Conservation (phyloP, 345 rosid species). For the Odontarrhena argentea region DNA sequence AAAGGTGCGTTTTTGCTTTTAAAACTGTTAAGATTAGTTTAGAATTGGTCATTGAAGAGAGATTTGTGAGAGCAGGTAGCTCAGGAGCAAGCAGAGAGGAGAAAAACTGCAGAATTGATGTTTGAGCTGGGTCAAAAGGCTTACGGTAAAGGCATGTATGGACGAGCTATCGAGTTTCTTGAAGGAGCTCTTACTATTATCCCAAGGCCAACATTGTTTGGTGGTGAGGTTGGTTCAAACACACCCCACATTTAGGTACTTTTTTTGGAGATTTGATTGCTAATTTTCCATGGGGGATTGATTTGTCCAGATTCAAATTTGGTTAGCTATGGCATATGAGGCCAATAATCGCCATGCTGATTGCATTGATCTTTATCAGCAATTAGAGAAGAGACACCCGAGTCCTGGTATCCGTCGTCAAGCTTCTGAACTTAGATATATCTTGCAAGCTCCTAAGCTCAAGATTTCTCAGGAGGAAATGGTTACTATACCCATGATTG, state of each 20-base stretch:
- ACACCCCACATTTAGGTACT: slow-evolving; percentile 22
- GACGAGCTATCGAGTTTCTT: slow-evolving; percentile 83
- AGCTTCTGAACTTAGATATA: slow-evolving; percentile 89
- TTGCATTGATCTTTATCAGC: slow-evolving; percentile 85
- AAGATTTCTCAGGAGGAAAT: slow-evolving; percentile 91
- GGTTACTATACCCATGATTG: slow-evolving; percentile 81
- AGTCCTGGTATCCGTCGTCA: slow-evolving; percentile 82
- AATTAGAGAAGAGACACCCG: slow-evolving; percentile 83
- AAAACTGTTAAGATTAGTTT: slow-evolving; percentile 6
- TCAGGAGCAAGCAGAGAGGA: slow-evolving; percentile 87
- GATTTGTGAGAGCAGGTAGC: slow-evolving; percentile 70
- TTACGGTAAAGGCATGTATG: slow-evolving; percentile 90
- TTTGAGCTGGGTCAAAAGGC: slow-evolving; percentile 94
- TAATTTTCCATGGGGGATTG: slow-evolving; percentile 25
- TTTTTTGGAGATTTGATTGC: slow-evolving; percentile 3
- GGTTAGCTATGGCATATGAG: slow-evolving; percentile 99
- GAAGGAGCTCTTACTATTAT: slow-evolving; percentile 94
- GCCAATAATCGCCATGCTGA: slow-evolving; percentile 86
- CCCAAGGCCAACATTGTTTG: slow-evolving; percentile 77
- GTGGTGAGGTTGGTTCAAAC: slow-evolving; percentile 85
- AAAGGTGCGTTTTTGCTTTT: slow-evolving; percentile 49
- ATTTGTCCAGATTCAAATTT: slow-evolving; percentile 79
- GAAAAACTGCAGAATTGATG: slow-evolving; percentile 88
- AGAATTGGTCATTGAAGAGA: slow-evolving; percentile 20
- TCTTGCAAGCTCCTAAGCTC: slow-evolving; percentile 91